Conservation (phyloP, 2,329 filamentous ascomycete genomes). For the Colletotrichum spaethianum region DNA sequence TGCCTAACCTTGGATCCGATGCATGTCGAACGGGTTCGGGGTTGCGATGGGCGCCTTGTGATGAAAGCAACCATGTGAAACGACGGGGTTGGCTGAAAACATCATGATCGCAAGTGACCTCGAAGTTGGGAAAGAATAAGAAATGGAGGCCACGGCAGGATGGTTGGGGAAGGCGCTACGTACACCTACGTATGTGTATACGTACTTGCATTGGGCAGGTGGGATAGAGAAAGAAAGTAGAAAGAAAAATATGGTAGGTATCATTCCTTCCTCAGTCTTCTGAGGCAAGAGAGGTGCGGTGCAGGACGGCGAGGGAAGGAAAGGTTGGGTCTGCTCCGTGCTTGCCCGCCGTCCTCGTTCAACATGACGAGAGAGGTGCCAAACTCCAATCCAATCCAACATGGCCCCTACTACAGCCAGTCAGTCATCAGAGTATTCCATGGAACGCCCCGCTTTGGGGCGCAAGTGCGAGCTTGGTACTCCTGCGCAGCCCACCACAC, state of each 20-base stretch:
- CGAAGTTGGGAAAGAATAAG: neutral
- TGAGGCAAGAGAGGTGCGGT: neutral
- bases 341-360: neutral
- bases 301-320: neutral
- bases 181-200: neutral
- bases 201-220: neutral
- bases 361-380: constrained; percentile 10
- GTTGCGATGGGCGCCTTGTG: constrained; percentile 18
- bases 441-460: constrained; percentile 19
- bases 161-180: neutral
- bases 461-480: constrained; percentile 9
- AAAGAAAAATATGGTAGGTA: neutral
- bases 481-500: constrained; percentile 18
- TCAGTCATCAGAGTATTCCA: constrained; percentile 12
- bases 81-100: constrained; percentile 18
- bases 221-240: neutral
- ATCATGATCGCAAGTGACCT: constrained; percentile 6
- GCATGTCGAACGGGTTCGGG: constrained; percentile 25
- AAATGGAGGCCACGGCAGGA: neutral
- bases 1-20: constrained; percentile 27
- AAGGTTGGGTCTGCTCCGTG: neutral
- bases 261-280: no score
- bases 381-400: no score
- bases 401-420: constrained; percentile 6
- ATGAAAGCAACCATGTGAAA: constrained; percentile 33